Evolutionary conservation across 225 moss, liverwort and hornwort genomes (phyloP), one percentile per base, ranked within the genome.

Genomic region (Pseudoscleropodium purum): DNA sequence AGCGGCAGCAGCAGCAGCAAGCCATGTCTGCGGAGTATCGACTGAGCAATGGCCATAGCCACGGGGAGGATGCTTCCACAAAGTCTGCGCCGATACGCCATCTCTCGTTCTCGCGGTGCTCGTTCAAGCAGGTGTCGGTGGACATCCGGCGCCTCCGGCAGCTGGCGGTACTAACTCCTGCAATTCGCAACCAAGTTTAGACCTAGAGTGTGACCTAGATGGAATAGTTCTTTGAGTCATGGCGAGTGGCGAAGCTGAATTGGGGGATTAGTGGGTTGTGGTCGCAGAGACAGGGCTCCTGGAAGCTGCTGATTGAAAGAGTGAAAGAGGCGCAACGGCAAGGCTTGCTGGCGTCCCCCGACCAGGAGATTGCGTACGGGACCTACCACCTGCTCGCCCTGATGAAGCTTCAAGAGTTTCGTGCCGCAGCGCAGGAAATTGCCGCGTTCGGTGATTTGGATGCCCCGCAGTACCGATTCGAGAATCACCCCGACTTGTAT

Each of bases 371-470:
- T 34, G 92, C 96, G 26, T 96, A 93, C 74, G 91, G 96, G 56
- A 96, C 96, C 24, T 96, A 94, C 89, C 94, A 95, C 88, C 92
- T 98, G 74, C 92, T 98, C 83, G 97, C 96, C 7, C 87, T 98
- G 41, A 97, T 98, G 97, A 98, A 96, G 90, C 92, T 98, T 82
- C 97, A 96, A 60, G 96, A 95, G 33, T 96, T 92, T 89, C 92
- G 94, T 43, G 93, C 92, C 56, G 98, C 98, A 60, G 93, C 93
- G 41, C 92, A 92, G 74, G 98, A 95, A 85, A 92, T 98, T 57
- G 90, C 92, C 86, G 92, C 94, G n/a, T 91, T 98, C 70, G 98
- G 98, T 34, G 98, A 98, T 89, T 90, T 98, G 45, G 92, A 96
- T 87, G 90, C 95, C 45, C 92, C 96, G 52, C 91, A 91, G 52